A percentile compares a stretch with the other conserved stretches of the same genome.
phyloP scores from a whole-genome alignment of 495 filamentous ascomycete species.

The Neurospora terricola region DNA sequence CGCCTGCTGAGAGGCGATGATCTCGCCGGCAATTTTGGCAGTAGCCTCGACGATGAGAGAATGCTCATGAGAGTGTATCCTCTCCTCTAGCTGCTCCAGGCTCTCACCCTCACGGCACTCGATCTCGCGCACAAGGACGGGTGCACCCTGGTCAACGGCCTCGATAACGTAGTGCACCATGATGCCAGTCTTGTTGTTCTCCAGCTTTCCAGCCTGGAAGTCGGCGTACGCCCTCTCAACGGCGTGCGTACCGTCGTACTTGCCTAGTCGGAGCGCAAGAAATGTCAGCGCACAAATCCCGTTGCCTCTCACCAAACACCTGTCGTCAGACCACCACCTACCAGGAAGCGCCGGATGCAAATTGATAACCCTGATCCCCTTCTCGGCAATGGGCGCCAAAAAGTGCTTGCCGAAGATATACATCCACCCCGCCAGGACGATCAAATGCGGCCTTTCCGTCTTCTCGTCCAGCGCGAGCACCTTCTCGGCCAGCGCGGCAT shows the following conservation, averaged over 20 bases:
- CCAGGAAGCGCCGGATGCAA: conserved; percentile 69
- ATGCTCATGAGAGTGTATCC: conserved; percentile 65
- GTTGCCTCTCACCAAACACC: neutral
- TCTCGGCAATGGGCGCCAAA: conserved; percentile 53
- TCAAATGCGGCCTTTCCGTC: conserved; percentile 47
- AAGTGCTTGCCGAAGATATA: conserved; percentile 39
- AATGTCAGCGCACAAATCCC: neutral
- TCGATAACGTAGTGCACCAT: conserved; percentile 88
- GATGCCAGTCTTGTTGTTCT: conserved; percentile 64
- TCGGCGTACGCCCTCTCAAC: conserved; percentile 72
- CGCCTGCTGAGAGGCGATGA: conserved; percentile 8
- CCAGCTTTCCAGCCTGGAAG: conserved; percentile 59
- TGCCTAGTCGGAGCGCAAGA: conserved; percentile 24
- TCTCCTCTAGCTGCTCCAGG: conserved; percentile 53
- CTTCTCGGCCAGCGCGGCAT: conserved; percentile 65
- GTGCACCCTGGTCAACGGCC: conserved; percentile 72
- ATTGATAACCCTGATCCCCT: conserved; percentile 66
- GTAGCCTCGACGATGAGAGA: conserved; percentile 59
- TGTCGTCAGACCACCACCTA: conserved; percentile 1
- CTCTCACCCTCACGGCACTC: conserved; percentile 57
- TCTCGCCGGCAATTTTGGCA: conserved; percentile 39
- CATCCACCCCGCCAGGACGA: conserved; percentile 65
- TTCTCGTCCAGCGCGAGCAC: conserved; percentile 46
- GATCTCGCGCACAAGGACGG: conserved; percentile 64
- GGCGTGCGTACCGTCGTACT: conserved; percentile 69